phyloP scores from a whole-genome alignment of 208 protist genomes.

The Trypanosoma caninum region DNA sequence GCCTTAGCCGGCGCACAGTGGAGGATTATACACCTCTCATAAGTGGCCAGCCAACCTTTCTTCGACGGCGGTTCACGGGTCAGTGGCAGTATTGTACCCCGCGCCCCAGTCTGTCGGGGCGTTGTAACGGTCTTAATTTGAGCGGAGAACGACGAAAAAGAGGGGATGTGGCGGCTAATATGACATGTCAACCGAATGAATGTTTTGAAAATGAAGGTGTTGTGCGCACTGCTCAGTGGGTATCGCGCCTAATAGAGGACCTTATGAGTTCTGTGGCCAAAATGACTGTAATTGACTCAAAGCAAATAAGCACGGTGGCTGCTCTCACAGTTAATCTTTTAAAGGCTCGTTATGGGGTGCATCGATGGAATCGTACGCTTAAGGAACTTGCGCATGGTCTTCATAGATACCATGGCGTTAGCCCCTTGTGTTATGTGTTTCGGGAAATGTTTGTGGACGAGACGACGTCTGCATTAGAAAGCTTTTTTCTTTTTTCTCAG shows the following conservation, averaged over 20 bases:
- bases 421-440: constrained; percentile 39
- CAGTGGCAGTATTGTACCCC: not conserved
- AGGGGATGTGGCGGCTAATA: no score
- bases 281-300: not conserved
- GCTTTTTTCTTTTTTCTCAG: constrained; percentile 33
- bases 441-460: constrained; percentile 41
- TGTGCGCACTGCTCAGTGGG: constrained; percentile 19
- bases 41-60: constrained; percentile 7
- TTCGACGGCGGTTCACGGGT: not conserved
- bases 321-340: constrained; percentile 30
- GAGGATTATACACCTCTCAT: constrained; percentile 1
- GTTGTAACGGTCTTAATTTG: not conserved
- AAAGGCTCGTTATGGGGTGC: constrained; percentile 30
- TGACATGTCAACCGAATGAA: not conserved
- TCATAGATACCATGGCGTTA: constrained; percentile 32
- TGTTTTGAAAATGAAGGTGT: no score
- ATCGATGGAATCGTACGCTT: constrained; percentile 40
- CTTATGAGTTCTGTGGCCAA: constrained; percentile 11
- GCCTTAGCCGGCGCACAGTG: not conserved
- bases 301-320: constrained; percentile 26
- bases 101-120: not conserved
- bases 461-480: constrained; percentile 20
- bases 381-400: constrained; percentile 35
- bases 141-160: no score
- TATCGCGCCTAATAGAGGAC: constrained; percentile 23